These are phyloP conservation scores for Zymoseptoria ardabiliae DNA, from an alignment of 2,329 filamentous ascomycete species.

Conservation along the genomic window DNA sequence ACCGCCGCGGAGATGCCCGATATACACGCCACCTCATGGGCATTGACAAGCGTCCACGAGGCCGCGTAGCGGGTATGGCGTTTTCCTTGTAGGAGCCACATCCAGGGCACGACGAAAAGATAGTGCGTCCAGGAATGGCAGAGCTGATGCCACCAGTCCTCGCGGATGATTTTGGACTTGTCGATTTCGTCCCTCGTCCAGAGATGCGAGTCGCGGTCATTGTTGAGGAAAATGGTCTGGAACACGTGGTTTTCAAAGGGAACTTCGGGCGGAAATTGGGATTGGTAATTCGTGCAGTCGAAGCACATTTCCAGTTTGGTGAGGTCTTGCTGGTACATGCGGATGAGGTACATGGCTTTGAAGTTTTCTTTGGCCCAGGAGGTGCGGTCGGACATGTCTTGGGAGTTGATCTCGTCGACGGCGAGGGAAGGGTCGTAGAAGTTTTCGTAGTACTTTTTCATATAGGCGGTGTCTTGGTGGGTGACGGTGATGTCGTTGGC, in stretches of 20 bases:
- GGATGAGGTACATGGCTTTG: constrained; percentile 60
- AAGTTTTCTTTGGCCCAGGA: constrained; percentile 45
- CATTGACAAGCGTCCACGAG: constrained; percentile 63
- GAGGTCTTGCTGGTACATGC: constrained; percentile 50
- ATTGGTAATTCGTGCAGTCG: constrained; percentile 69
- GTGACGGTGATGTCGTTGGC: constrained; percentile 66
- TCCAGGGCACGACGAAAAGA: constrained; percentile 57
- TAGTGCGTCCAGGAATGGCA: constrained; percentile 59
- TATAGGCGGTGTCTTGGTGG: constrained; percentile 58
- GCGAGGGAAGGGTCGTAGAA: constrained; percentile 45
- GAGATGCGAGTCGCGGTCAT: constrained; percentile 45
- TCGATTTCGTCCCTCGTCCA: constrained; percentile 57
- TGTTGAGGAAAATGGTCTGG: constrained; percentile 62
- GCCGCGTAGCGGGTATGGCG: constrained; percentile 58
- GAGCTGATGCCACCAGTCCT: constrained; percentile 63
- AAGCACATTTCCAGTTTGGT: constrained; percentile 58
- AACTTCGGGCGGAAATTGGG: constrained; percentile 54
- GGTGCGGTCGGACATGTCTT: constrained; percentile 37
- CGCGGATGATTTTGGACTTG: constrained; percentile 52
- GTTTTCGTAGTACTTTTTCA: constrained; percentile 62
- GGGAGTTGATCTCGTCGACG: constrained; percentile 35
- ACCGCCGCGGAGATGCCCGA: constrained; percentile 65
- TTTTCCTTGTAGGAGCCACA: constrained; percentile 64
- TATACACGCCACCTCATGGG: constrained; percentile 64
- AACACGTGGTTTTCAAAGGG: constrained; percentile 58